Percentiles rank a stretch among this genome's conserved stretches.
Conservation (phyloP, 345 rosid species). For the Eutrema yunnanense region DNA sequence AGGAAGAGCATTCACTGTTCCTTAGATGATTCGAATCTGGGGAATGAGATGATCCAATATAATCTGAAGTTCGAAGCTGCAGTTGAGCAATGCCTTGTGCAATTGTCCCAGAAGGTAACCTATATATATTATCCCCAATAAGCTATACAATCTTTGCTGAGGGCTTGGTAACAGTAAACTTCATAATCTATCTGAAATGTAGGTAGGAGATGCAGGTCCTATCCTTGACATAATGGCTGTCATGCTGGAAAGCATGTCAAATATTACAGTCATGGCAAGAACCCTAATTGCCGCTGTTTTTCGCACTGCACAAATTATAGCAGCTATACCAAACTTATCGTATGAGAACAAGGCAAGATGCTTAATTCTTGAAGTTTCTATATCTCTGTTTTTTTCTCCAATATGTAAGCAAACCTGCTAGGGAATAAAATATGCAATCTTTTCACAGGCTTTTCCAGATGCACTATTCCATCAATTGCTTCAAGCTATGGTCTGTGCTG, state of each 20-base stretch:
- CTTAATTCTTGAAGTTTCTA: not conserved
- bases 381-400: not conserved
- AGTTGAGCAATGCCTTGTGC: conserved; percentile 63
- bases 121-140: not conserved
- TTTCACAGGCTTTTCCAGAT: conserved; percentile 63
- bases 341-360: conserved; percentile 60
- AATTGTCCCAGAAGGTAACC: conserved; percentile 53
- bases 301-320: conserved; percentile 63
- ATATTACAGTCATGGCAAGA: conserved; percentile 57
- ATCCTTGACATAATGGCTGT: conserved; percentile 80
- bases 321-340: conserved; percentile 56
- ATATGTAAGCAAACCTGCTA: not conserved
- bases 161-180: not conserved
- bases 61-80: conserved; percentile 50
- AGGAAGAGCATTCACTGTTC: conserved; percentile 69
- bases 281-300: conserved; percentile 55
- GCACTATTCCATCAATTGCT: conserved; percentile 63
- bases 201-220: conserved; percentile 85
- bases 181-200: conserved; percentile 21
- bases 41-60: conserved; percentile 52
- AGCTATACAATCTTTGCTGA: not conserved
- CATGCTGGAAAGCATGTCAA: conserved; percentile 74
- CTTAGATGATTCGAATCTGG: conserved; percentile 60
- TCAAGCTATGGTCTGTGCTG: conserved; percentile 57
- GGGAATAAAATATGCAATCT: not conserved